Evolutionary conservation across 345 rosid species (phyloP).

Genomic region (Sonneratia caseolaris): DNA sequence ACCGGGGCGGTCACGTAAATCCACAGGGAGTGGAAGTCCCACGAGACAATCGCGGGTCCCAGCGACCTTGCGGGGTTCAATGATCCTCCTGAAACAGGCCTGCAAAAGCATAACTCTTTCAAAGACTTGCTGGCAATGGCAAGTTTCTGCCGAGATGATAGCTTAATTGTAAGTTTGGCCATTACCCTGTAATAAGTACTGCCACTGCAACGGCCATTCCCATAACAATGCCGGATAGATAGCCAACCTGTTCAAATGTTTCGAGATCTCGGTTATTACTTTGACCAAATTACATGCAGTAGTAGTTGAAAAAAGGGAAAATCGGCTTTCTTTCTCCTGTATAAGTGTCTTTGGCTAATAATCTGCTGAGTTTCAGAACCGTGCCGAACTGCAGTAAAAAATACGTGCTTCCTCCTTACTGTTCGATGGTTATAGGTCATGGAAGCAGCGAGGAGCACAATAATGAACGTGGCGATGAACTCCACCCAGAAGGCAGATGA

Average conservation of each 20-base stretch:
- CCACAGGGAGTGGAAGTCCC: slow-evolving; percentile 67
- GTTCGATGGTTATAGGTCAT: slow-evolving; percentile 40
- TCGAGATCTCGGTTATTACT: not conserved
- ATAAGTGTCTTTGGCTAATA: too few relatives aligned
- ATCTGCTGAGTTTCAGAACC: not conserved
- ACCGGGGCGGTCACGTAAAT: slow-evolving; percentile 64
- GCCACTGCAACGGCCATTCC: slow-evolving; percentile 70
- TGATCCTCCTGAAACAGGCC: slow-evolving; percentile 90
- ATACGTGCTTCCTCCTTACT: slow-evolving; percentile 22
- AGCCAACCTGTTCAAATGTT: slow-evolving; percentile 36
- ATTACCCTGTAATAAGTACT: slow-evolving; percentile 69
- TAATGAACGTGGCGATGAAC: slow-evolving; percentile 54
- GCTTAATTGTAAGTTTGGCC: not conserved
- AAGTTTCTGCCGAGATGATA: not conserved
- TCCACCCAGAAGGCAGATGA: slow-evolving; percentile 76
- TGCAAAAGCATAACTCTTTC: slow-evolving; percentile 12
- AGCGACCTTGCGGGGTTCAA: slow-evolving; percentile 87
- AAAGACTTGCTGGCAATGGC: not conserved
- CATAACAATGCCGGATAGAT: slow-evolving; percentile 49
- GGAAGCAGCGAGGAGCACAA: slow-evolving; percentile 56
- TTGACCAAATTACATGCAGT: not conserved
- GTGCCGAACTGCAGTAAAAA: not conserved
- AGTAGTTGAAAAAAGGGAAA: not conserved
- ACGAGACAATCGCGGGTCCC: slow-evolving; percentile 75
- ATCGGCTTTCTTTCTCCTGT: too few relatives aligned